Conservation (phyloP, 495 filamentous ascomycete genomes). For the Neurospora sublineolata region DNA sequence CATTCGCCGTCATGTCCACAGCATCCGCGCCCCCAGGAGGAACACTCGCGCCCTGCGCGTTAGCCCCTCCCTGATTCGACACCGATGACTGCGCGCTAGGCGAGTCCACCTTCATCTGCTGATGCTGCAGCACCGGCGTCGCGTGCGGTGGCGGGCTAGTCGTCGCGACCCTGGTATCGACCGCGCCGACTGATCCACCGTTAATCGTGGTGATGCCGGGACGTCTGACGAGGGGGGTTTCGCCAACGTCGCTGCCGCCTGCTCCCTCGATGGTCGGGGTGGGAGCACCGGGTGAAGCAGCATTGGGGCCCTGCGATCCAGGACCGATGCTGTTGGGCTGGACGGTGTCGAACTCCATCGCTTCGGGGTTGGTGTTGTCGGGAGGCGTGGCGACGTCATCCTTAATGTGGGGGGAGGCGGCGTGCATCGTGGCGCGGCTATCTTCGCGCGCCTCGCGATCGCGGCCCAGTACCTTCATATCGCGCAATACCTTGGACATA, state of each 20-base stretch:
- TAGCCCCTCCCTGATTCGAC: constrained; percentile 9
- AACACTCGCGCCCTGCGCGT: background rate
- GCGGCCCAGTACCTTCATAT: constrained; percentile 21
- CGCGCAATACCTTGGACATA: constrained; percentile 38
- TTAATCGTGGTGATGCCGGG: constrained; percentile 40
- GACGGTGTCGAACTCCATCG: constrained; percentile 35
- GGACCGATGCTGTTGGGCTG: constrained; percentile 6
- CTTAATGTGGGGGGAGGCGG: constrained; percentile 28
- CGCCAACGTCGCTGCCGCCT: constrained; percentile 9
- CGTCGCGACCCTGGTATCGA: constrained; percentile 26
- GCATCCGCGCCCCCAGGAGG: constrained; percentile 10
- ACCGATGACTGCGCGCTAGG: constrained; percentile 24
- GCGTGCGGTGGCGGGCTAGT: constrained; percentile 29
- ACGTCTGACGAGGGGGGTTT: constrained; percentile 31
- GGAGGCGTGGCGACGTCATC: constrained; percentile 33
- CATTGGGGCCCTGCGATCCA: constrained; percentile 5
- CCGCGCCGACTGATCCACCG: constrained; percentile 31
- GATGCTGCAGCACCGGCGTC: background rate
- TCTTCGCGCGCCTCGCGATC: constrained; percentile 17
- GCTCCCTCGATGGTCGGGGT: constrained; percentile 2
- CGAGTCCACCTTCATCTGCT: constrained; percentile 26
- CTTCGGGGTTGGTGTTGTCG: constrained; percentile 29
- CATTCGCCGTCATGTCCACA: constrained; percentile 37
- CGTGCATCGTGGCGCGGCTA: constrained; percentile 12
- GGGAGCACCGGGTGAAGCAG: constrained; percentile 2